Evolutionary conservation across 179 eudicot genomes (phyloP), one percentile per base, ranked within the genome.

Genomic region (Vitellaria paradoxa): DNA sequence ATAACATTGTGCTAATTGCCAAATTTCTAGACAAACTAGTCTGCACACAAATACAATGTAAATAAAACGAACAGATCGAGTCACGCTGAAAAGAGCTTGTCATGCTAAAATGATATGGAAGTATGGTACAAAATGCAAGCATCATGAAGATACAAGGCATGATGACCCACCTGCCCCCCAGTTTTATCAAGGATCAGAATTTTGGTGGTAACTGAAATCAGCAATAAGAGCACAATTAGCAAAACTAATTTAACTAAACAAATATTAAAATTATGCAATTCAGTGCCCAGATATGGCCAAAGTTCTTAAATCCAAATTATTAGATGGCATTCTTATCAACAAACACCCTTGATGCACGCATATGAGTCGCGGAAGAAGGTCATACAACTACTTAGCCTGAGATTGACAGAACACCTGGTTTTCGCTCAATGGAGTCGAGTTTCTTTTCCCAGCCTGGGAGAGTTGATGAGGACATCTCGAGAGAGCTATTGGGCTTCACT

Each of bases 1-100:
- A 93, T 47, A 86, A 66, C 91, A 87, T 87, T 40, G 96, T 88
- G 87, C 97, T 88, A 73, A 79, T 61, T 23, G 78, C 90, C 84
- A 93, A 86, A 75, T 76, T 79, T 74, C 56, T 26, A 21, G 79
- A 73, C 68, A 71, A 67, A 77, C 63, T 66, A 74, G 73, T 55
- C 97, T 92, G 88, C 81, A 74, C 71, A 76, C 67, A 52, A 49
- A 8, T 18, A 65, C 46, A 73, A 66, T 6, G 6, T 3, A 65
- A 23, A 70, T 46, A 61, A 30, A 65, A 66, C 10, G 40, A 56
- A 9, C 26, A 60, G 61, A 76, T 21, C 10, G 72, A 13, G 45
- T 11, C n/a, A 9, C 0, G 3, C 6, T 73, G 13, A 46, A 72
- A 37, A 10, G 46, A 55, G 14, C 23, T 65, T 49, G 24, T 26